Evolutionary conservation across 805 yeast species (phyloP).

Genomic region (Yarrowia alimentaria): DNA sequence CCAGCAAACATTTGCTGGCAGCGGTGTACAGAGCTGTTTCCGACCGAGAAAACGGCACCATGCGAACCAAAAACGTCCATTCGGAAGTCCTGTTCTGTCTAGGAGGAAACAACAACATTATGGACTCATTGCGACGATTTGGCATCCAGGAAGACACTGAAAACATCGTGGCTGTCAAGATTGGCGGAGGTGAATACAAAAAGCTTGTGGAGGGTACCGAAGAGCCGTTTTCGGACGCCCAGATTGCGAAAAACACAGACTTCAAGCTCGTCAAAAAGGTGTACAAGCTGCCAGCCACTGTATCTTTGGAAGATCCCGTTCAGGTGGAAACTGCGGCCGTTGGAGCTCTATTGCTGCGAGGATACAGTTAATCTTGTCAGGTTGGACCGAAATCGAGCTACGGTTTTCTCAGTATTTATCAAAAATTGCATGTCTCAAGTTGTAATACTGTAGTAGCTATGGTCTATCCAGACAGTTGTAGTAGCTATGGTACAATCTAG

Average conservation of each 20-base stretch:
- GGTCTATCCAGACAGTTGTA: too few relatives aligned
- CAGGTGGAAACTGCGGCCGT: constrained; percentile 28
- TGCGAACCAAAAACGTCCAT: constrained; percentile 64
- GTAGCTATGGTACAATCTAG: too few relatives aligned
- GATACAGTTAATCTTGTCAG: constrained; percentile 26
- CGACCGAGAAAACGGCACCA: constrained; percentile 48
- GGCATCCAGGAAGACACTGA: constrained; percentile 58
- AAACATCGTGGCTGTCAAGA: constrained; percentile 53
- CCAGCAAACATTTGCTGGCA: constrained; percentile 60
- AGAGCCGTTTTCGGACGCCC: constrained; percentile 26
- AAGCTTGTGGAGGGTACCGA: constrained; percentile 31
- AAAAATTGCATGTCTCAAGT: too few relatives aligned
- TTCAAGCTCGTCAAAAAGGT: constrained; percentile 29
- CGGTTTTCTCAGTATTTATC: too few relatives aligned
- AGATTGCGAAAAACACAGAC: constrained; percentile 27
- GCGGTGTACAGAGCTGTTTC: constrained; percentile 60
- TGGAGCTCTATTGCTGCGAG: constrained; percentile 32
- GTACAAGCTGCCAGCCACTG: constrained; percentile 30
- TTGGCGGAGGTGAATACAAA: constrained; percentile 36
- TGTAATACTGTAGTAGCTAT: too few relatives aligned
- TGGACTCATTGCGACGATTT: constrained; percentile 67
- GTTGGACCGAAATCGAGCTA: too few relatives aligned
- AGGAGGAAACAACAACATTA: constrained; percentile 54
- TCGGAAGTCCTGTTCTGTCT: constrained; percentile 70
- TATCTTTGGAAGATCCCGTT: constrained; percentile 20